Evolutionary conservation across 352 stramenopile genomes (phyloP), one percentile per base, ranked within the genome.

Genomic region (Aphanomyces stellatus): DNA sequence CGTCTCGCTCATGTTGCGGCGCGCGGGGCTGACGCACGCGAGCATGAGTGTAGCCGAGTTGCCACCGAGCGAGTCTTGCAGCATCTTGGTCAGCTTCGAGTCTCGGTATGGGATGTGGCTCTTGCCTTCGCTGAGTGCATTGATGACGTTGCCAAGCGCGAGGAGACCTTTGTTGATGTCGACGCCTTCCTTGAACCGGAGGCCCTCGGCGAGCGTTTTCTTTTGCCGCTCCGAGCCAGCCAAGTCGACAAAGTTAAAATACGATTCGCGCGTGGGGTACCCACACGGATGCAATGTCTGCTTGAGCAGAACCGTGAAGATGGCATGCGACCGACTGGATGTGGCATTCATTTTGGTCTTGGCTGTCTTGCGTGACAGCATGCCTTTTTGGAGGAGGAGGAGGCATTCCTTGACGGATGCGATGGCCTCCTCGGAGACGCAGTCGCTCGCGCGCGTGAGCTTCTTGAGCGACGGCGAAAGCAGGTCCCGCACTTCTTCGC

Each of bases 171-270:
- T 87, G 74, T 99, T 99, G 73, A 99, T 99, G 67, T 95, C 94
- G 3, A 92, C 74, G 22, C 81, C 93, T 75, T 99, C 95, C 64
- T 96, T 93, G 64, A 97, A 88, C 0, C 90, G 80, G 10, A 79
- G 81, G 8, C 93, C 94, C 60, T 88, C 71, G 1, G 90, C 78
- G 10, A 91, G 85, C 0, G 93, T 98, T 4, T 90, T 75, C 61
- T 96, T 96, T 22, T 91, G 85, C 0, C 91, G 82, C 73, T 99
- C 96, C 6, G 84, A 97, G 27, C 96, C 96, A 17, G 96, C 96
- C 24, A 99, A 75, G 82, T 99, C 96, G 0, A 98, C 94, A 30
- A 98, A 79, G 56, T 97, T 88, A 71, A 98, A 96, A 73, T 98
- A 97, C 41, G 79, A 88, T 59, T 77, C 81, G 53, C 73, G 75